Conservation (phyloP, 2,329 filamentous ascomycete genomes). For the Monascus ruber region DNA sequence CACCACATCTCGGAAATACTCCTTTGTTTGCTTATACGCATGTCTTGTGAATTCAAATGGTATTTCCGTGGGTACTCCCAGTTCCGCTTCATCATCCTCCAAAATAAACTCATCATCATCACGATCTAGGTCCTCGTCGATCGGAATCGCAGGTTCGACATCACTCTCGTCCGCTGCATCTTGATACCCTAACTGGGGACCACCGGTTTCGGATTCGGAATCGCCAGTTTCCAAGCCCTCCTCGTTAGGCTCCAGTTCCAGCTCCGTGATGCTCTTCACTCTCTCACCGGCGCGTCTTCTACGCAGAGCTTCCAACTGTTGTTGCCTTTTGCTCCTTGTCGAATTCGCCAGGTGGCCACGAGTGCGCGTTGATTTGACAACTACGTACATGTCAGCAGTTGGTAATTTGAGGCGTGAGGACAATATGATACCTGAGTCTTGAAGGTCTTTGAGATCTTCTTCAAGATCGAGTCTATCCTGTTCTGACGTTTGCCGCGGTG, state of each 20-base stretch:
- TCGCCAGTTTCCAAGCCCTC: conserved; percentile 10
- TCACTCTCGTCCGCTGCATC: conserved; percentile 16
- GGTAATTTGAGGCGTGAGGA: neutral
- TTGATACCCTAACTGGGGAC: neutral
- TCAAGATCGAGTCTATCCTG: conserved; percentile 32
- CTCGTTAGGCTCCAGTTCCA: conserved; percentile 12
- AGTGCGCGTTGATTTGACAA: conserved; percentile 28
- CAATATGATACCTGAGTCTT: conserved; percentile 28
- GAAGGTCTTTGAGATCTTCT: conserved; percentile 34
- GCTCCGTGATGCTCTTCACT: conserved; percentile 16
- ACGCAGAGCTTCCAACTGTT: conserved; percentile 32
- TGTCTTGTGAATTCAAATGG: conserved; percentile 60
- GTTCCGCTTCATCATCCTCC: conserved; percentile 47
- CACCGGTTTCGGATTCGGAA: conserved; percentile 9
- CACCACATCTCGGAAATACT: conserved; percentile 62
- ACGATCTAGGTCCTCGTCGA: conserved; percentile 39
- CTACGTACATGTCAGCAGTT: conserved; percentile 13
- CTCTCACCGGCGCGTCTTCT: conserved; percentile 32
- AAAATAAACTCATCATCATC: conserved; percentile 56
- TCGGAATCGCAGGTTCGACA: conserved; percentile 14
- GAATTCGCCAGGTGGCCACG: conserved; percentile 30
- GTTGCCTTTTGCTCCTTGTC: conserved; percentile 26
- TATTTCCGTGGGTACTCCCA: conserved; percentile 50
- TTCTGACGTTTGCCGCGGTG: conserved; percentile 12
- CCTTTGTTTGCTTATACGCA: conserved; percentile 54